Evolutionary conservation across 805 yeast species (phyloP).

Genomic region (Metschnikowia dekortorum): DNA sequence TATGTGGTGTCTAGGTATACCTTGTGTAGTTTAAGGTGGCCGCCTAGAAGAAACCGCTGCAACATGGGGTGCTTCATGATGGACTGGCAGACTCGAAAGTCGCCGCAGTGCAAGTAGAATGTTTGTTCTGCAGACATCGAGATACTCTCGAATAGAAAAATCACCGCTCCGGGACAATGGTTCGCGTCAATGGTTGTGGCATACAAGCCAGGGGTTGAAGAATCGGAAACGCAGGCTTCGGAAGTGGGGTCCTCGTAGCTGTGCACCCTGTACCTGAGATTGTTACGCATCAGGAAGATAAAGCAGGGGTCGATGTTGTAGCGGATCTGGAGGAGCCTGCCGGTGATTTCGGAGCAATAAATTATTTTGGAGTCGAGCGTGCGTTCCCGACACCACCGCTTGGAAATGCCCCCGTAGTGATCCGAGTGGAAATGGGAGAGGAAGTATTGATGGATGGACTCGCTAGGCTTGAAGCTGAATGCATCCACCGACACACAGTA

Average conservation of each 20-base stretch:
- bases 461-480: conserved; percentile 47
- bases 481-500: conserved; percentile 62
- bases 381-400: conserved; percentile 58
- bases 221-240: conserved; percentile 15
- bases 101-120: conserved; percentile 80
- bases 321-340: conserved; percentile 47
- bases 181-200: conserved; percentile 79
- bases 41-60: conserved; percentile 15
- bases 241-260: conserved; percentile 11
- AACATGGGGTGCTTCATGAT: conserved; percentile 43
- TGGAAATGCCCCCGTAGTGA: conserved; percentile 84
- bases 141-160: conserved; percentile 62
- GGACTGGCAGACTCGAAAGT: conserved; percentile 65
- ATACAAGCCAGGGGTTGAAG: conserved; percentile 30
- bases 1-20: conserved; percentile 91
- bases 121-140: conserved; percentile 19
- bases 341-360: conserved; percentile 71
- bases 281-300: conserved; percentile 36
- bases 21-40: conserved; percentile 41
- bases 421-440: conserved; percentile 89
- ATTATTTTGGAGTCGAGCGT: conserved; percentile 52
- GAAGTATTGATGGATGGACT: conserved; percentile 49
- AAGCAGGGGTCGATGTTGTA: conserved; percentile 53
- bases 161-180: conserved; percentile 94
- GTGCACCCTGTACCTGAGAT: conserved; percentile 35